Conservation (phyloP, 2,329 filamentous ascomycete species). For the Coniochaeta pulveracea region DNA sequence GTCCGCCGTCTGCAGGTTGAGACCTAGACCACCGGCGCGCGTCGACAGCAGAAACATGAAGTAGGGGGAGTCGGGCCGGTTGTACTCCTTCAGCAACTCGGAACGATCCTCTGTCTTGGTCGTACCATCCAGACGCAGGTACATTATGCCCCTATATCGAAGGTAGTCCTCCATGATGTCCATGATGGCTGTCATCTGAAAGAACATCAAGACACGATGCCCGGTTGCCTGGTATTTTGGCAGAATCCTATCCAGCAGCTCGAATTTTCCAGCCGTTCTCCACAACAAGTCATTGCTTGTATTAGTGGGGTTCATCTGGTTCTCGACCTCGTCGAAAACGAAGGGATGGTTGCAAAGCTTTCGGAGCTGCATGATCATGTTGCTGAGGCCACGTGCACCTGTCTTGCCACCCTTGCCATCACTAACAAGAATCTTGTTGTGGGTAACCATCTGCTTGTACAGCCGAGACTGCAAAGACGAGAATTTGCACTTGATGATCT, state of each 20-base stretch:
- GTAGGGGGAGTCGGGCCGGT: constrained; percentile 79
- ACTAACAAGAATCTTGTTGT: constrained; percentile 88
- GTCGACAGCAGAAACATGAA: constrained; percentile 99
- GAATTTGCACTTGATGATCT: constrained; percentile 98
- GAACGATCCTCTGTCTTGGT: constrained; percentile 97
- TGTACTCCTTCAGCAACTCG: constrained; percentile 80
- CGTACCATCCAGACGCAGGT: constrained; percentile 87
- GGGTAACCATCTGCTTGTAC: constrained; percentile 94
- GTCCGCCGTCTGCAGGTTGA: constrained; percentile 94
- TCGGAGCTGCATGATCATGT: constrained; percentile 99
- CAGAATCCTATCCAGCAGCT: constrained; percentile 81
- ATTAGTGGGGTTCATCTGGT: constrained; percentile 87
- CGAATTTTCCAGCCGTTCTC: constrained; percentile 95
- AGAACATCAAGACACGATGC: constrained; percentile 98
- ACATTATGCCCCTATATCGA: constrained; percentile 70
- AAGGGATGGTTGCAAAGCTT: constrained; percentile 99
- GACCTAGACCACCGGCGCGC: constrained; percentile 91
- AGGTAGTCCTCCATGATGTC: constrained; percentile 99
- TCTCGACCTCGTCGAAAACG: constrained; percentile 95
- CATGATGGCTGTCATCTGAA: constrained; percentile 99
- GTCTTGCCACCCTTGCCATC: constrained; percentile 95
- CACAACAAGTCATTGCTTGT: constrained; percentile 88
- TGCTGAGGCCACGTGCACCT: constrained; percentile 86
- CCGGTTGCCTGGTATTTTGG: constrained; percentile 88
- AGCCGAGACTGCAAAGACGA: constrained; percentile 86